Percentiles rank a stretch among this genome's conserved stretches.
These are phyloP conservation scores for Parafenestella ontariensis DNA, from an alignment of 2,329 filamentous ascomycete species.

Conservation along the genomic window DNA sequence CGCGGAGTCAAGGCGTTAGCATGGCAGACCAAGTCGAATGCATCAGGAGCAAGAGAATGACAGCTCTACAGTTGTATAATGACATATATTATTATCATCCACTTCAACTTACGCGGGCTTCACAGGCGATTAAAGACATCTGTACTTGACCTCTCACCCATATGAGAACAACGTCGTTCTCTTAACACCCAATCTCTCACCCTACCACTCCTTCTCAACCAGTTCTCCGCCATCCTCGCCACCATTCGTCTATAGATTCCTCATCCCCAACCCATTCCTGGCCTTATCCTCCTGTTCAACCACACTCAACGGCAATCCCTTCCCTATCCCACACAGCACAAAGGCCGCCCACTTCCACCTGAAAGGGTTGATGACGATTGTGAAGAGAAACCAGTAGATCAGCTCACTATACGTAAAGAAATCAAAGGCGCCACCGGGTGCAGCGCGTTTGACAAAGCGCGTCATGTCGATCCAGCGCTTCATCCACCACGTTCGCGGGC, in stretches of 20 bases:
- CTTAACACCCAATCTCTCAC: not conserved
- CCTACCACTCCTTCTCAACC: conserved; percentile 2
- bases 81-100: not conserved
- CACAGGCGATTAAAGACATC: not conserved
- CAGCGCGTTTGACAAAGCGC: conserved; percentile 69
- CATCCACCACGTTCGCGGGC: conserved; percentile 78
- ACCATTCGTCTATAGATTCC: conserved; percentile 11
- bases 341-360: conserved; percentile 90
- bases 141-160: not conserved
- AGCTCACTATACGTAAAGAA: conserved; percentile 90
- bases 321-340: conserved; percentile 78
- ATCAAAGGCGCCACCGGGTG: conserved; percentile 77
- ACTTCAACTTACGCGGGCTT: not conserved
- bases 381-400: conserved; percentile 85
- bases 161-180: not conserved
- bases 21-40: not conserved
- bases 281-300: conserved; percentile 71
- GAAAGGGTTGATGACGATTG: conserved; percentile 81
- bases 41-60: not conserved
- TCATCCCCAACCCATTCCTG: conserved; percentile 60
- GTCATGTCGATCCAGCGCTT: conserved; percentile 88
- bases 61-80: not conserved
- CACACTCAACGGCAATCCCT: conserved; percentile 68
- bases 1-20: conserved; percentile 5
- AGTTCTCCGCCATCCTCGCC: not conserved